Evolutionary conservation across 2,329 filamentous ascomycete genomes (phyloP), one percentile per base, ranked within the genome.

Genomic region (Paecilomyces sp.): DNA sequence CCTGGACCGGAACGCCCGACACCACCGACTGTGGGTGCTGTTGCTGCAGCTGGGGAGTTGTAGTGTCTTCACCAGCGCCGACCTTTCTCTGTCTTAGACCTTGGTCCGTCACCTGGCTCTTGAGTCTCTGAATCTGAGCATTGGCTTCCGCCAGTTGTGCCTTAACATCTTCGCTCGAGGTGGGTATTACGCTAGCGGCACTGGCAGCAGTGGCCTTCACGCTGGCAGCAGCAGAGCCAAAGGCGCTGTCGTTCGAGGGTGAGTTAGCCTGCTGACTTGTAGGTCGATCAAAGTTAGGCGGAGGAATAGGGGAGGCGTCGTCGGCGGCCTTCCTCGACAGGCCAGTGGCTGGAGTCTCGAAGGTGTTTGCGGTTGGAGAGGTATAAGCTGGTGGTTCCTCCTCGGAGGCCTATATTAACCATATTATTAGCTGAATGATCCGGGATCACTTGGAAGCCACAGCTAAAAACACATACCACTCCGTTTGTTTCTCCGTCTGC

Each of bases 81-180:
- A 82, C 79, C 79, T 94, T 96, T 67, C 92, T 85, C 80, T 96
- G 90, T 70, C 91, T 83, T 61, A 96, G 77, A 34, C 89, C 90
- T 59, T 85, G 82, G 58, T 92, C 88, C 69, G 82, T 77, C 25
- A 81, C 72, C 69, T 87, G 81, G 64, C 88, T 79, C 71, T 84
- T 87, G 66, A 94, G 80, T 61, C 82, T 81, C 59, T 85, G 80
- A 64, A 96, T 89, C 63, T 87, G 85, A 30, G 86, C 86, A 71
- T 92, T 87, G 33, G 91, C 90, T 65, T 91, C 85, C 56, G 85
- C 82, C 34, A 95, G 85, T 75, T 93, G 88, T 57, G 82, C 79
- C 76, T 89, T 87, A 53, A 93, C 72, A 53, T 92, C 88, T 7
- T 89, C 83, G 61, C 73, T 72, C 22, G 79, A 79, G 30, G 77